Percentiles rank a stretch among this genome's conserved stretches.
Conservation (phyloP, 495 filamentous ascomycete genomes). For the Lophiostoma macrostomum region DNA sequence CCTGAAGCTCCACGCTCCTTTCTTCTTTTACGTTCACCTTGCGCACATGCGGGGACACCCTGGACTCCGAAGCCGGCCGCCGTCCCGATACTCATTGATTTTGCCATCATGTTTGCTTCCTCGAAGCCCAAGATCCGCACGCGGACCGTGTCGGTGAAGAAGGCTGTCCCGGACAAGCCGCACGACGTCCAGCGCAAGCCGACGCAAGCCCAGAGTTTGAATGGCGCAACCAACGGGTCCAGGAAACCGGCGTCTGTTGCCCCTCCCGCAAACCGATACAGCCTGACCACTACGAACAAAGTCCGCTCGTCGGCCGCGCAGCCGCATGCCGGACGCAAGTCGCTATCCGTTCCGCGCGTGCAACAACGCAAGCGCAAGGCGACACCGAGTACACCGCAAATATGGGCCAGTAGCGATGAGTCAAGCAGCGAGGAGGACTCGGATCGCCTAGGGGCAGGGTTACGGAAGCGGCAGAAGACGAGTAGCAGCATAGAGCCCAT, state of each 20-base stretch:
- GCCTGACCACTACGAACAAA: conserved; percentile 21
- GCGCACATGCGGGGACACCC: too few species aligned
- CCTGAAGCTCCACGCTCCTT: too few species aligned
- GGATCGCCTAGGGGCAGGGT: not conserved
- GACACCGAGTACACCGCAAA: conserved; percentile 29
- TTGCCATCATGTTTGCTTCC: too few species aligned
- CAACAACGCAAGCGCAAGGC: conserved; percentile 30
- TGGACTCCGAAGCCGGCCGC: too few species aligned
- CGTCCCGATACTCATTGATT: too few species aligned
- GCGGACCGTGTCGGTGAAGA: conserved; percentile 27
- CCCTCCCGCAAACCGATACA: conserved; percentile 15
- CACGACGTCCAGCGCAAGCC: not conserved
- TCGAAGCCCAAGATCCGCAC: conserved; percentile 27
- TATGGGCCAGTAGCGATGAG: conserved; percentile 18
- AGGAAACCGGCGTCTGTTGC: not conserved
- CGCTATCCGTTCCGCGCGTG: conserved; percentile 10
- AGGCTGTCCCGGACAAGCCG: not conserved
- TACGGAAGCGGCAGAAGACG: conserved; percentile 32
- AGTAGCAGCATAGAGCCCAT: conserved; percentile 29
- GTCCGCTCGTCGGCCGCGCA: conserved; percentile 7
- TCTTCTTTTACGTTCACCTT: too few species aligned
- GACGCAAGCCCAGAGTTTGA: not conserved
- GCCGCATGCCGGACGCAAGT: conserved; percentile 8
- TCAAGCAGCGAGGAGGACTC: conserved; percentile 17
- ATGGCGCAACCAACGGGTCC: not conserved